Evolutionary conservation across 225 moss, liverwort and hornwort species (phyloP), one percentile per base, ranked within the genome.

Genomic region (Climacium dendroides): DNA sequence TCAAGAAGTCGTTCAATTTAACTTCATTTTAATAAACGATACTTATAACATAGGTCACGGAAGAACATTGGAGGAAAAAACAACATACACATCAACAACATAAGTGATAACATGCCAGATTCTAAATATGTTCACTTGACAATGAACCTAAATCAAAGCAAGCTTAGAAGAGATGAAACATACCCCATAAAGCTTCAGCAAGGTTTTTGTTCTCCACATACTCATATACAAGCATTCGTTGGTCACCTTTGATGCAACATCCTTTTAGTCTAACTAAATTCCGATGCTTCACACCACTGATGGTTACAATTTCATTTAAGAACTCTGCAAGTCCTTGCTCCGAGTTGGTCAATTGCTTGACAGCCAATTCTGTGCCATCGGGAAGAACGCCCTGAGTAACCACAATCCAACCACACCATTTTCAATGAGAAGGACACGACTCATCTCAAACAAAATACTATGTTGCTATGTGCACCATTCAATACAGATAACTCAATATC

Each of bases 161-260:
- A 43, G 54, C 29, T 66, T 26, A 37, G 54, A 47, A 80, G 65
- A 64, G 55, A 78, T 55, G 63, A 35, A 88, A 85, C 85, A 78
- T 94, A 94, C 95, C 94, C 95, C 94, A 94, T 80, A 94, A 87
- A 75, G 94, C 93, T 86, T 92, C 90, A 29, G 93, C 94, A 45
- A 95, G 90, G 71, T 94, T 92, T 53, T 90, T 88, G 55, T 95
- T 94, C 81, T 92, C 92, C 79, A 89, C 85, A 82, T 87, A 92
- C 82, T 92, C 92, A 43, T 89, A 88, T 10, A 90, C 93, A 87
- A 96, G 87, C 41, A 95, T 35, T 47, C 94, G 89, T 82, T 94
- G 85, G 37, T 92, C 90, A 57, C 91, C 92, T 79, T 84, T 88
- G 26, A 95, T 75, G 69, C 93, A 93, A 80, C 95, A 95, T 78